A percentile compares a stretch with the other conserved stretches of the same genome.
Evolutionary conservation across 208 protist species (phyloP).

Genomic region (Zelonia costaricensis): DNA sequence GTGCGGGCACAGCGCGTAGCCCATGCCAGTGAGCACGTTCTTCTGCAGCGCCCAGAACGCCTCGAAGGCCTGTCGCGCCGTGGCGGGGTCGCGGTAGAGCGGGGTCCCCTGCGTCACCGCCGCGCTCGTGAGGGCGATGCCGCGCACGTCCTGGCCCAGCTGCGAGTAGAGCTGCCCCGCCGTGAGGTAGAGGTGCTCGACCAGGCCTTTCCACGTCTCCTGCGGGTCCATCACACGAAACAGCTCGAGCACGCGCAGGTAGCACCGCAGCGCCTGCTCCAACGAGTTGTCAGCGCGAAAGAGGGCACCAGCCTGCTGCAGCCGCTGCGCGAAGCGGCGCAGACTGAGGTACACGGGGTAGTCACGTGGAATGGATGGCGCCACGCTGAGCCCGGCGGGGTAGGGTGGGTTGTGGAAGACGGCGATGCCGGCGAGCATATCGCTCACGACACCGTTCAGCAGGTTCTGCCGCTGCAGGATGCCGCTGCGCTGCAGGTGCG

Average conservation of each 20-base stretch:
- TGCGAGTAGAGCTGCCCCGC: constrained; percentile 58
- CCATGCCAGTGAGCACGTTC: constrained; percentile 42
- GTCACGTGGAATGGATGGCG: constrained; percentile 41
- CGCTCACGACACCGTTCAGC: constrained; percentile 49
- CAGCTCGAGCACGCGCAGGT: constrained; percentile 62
- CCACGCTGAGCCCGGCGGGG: constrained; percentile 36
- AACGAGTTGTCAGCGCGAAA: constrained; percentile 49
- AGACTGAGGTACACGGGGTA: constrained; percentile 48
- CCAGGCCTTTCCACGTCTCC: constrained; percentile 51
- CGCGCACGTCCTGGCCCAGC: constrained; percentile 59
- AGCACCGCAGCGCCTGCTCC: constrained; percentile 66
- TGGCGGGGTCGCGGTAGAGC: constrained; percentile 45
- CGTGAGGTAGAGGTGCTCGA: constrained; percentile 59
- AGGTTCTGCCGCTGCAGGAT: constrained; percentile 38
- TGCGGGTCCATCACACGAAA: constrained; percentile 45
- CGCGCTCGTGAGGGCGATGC: constrained; percentile 47
- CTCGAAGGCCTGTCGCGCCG: constrained; percentile 41
- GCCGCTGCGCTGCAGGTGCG: constrained; percentile 53
- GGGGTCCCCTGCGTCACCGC: constrained; percentile 58
- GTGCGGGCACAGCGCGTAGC: constrained; percentile 67
- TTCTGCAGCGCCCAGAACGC: constrained; percentile 55
- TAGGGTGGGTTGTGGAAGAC: constrained; percentile 76
- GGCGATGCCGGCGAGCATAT: constrained; percentile 54
- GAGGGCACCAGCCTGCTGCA: constrained; percentile 51
- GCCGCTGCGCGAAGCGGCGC: constrained; percentile 49